Conservation (phyloP, 257 asterid genomes). For the Solanum virginianum region DNA sequence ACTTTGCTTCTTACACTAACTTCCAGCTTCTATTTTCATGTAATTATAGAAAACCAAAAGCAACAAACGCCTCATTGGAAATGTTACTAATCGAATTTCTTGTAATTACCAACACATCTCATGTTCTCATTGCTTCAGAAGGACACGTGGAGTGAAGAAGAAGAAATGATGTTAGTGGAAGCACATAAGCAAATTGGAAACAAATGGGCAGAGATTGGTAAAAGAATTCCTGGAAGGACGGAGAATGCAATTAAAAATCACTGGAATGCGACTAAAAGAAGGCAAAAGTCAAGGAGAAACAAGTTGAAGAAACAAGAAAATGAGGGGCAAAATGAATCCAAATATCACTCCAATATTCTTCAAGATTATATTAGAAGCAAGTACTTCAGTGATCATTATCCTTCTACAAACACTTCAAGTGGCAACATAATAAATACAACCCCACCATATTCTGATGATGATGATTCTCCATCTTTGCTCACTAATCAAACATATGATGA, state of each 20-base stretch:
- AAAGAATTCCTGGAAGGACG: slow-evolving; percentile 53
- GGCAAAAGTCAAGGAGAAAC: slow-evolving; percentile 34
- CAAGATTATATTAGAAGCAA: slow-evolving; percentile 44
- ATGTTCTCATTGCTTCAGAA: slow-evolving; percentile 25
- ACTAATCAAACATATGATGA: slow-evolving; percentile 26
- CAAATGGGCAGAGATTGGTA: slow-evolving; percentile 71
- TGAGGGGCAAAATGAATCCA: neutral
- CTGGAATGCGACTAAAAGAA: slow-evolving; percentile 67
- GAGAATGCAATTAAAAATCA: slow-evolving; percentile 82
- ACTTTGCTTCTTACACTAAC: neutral
- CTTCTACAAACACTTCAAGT: neutral
- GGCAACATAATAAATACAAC: neutral
- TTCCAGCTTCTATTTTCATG: slow-evolving; percentile 5
- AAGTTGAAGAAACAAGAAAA: slow-evolving; percentile 4
- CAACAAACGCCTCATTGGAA: neutral
- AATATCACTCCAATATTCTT: slow-evolving; percentile 20
- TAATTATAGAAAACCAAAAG: neutral
- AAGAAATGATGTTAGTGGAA: slow-evolving; percentile 44
- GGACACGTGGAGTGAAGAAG: slow-evolving; percentile 57
- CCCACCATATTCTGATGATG: neutral
- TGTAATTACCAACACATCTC: neutral
- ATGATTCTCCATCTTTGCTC: slow-evolving; percentile 18
- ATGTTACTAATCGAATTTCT: too few species aligned
- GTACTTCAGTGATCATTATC: neutral
- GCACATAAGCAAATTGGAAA: slow-evolving; percentile 50